Base-by-base conservation (phyloP, 139 green algal species). In the Tetraselmis chui region DNA sequence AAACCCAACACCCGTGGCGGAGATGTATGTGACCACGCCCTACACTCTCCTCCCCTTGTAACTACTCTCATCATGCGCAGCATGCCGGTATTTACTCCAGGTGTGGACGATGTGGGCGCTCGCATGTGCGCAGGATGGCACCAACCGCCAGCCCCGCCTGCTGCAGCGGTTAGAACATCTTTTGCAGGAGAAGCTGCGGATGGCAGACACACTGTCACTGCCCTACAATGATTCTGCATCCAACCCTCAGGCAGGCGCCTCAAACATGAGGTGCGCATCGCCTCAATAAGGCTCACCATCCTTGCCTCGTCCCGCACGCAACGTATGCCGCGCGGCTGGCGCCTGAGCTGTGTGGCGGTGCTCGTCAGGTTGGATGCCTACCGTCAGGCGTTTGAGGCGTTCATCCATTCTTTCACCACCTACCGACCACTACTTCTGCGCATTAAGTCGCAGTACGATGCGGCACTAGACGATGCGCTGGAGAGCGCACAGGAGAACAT, bases 381-480 rank as follows among this genome's bases (percentile, higher is more conserved):
- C 29, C 58, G 86, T 29, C 82, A 89, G 81, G 82, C 84, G 1
- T 89, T 92, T 81, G 89, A 92, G 31, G 87, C 87, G 2, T 92
- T 92, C 82, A 85, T 92, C 26, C 85, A 92, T 58, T 88, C 85
- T 76, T 92, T 92, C 87, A 90, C 85, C 27, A 91, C 89, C 0
- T 92, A 92, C 76, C 89, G 87, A 1, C 86, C 89, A 23, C 79
- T 91, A 29, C 83, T 91, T 11, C 75, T 88, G 75, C 82, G 83
- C 30, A 85, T 91, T 30, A 90, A 90, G 83, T 29, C 29, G 29
- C 85, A 87, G 76, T 92, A 92, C 80, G 85, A 91, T 79, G 79
- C 74, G 1, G 87, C 89, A 26, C 31, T 92, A 26, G 89, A 92
- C 77, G 87, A 89, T 31, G 89, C 89, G 0, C 79, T 92, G 75